phyloP scores from a whole-genome alignment of 202 grass and related monocot genomes.

The Panicum virgatum region DNA sequence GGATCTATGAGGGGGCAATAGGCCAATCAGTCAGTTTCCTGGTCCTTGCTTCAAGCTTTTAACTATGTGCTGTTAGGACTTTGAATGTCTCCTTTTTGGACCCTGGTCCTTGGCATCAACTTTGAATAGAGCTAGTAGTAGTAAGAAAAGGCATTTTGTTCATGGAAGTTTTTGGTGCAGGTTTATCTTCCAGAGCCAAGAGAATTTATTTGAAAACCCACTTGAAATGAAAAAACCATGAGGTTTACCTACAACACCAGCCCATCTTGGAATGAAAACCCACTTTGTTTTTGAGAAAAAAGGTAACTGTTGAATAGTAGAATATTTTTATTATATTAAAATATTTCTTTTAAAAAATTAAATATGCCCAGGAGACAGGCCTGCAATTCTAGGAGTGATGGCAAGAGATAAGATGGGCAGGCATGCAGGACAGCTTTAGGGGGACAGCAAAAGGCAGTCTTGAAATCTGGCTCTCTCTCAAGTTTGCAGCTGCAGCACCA shows the following conservation, averaged over 20 bases:
- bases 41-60: conserved; percentile 24
- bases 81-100: conserved; percentile 20
- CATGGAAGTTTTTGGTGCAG: conserved; percentile 1
- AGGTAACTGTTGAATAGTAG: not conserved
- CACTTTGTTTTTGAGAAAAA: not conserved
- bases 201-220: too few species aligned
- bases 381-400: not conserved
- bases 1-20: not conserved
- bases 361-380: not conserved
- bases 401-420: conserved; percentile 30
- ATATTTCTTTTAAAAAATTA: too few species aligned
- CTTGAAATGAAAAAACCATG: too few species aligned
- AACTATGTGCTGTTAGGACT: not conserved
- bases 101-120: conserved; percentile 20
- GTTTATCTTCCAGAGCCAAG: not conserved
- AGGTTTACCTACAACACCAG: not conserved
- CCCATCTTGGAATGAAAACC: not conserved
- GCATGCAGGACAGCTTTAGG: conserved; percentile 27
- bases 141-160: not conserved
- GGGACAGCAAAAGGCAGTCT: conserved; percentile 30
- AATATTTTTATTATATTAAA: not conserved
- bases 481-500: not conserved
- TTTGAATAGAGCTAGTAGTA: not conserved
- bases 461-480: conserved; percentile 11
- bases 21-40: conserved; percentile 22